Conservation (phyloP, 2,329 filamentous ascomycete genomes). For the Colletotrichum karsti region DNA sequence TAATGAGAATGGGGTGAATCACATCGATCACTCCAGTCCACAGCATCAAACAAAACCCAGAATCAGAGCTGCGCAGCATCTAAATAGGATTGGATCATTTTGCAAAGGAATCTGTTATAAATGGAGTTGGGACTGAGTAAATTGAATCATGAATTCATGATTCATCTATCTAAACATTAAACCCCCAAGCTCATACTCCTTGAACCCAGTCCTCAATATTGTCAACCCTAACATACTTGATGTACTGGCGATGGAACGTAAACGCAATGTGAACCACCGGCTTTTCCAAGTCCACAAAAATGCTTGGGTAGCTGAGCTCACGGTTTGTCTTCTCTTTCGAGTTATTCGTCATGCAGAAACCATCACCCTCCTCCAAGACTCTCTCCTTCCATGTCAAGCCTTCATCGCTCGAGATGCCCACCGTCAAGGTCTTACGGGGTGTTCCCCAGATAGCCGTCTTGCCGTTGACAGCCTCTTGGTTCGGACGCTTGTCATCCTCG, state of each 20-base stretch:
- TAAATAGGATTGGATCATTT: too few relatives aligned
- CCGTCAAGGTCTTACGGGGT: conserved; percentile 43
- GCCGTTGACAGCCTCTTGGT: conserved; percentile 44
- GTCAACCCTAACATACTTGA: conserved; percentile 46
- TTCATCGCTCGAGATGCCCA: conserved; percentile 44
- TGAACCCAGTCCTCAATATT: conserved; percentile 36
- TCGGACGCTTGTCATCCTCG: conserved; percentile 45
- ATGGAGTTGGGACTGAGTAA: too few relatives aligned
- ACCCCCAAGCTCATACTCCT: too few relatives aligned
- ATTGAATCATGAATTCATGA: too few relatives aligned
- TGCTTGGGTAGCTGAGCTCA: conserved; percentile 54
- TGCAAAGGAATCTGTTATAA: too few relatives aligned
- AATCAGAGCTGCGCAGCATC: too few relatives aligned
- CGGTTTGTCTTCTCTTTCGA: conserved; percentile 48
- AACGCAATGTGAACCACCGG: conserved; percentile 45
- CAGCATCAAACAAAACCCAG: too few relatives aligned
- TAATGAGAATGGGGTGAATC: too few relatives aligned
- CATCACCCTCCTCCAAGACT: conserved; percentile 52
- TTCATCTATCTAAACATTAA: too few relatives aligned
- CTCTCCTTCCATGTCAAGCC: conserved; percentile 46
- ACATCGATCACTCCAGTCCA: too few relatives aligned
- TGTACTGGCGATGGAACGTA: conserved; percentile 51
- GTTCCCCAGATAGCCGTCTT: conserved; percentile 54
- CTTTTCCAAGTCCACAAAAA: conserved; percentile 37
- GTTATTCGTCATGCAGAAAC: conserved; percentile 55